Evolutionary conservation across 108 stramenopile genomes (phyloP).

Genomic region (Fragilariopsis cylindrus): DNA sequence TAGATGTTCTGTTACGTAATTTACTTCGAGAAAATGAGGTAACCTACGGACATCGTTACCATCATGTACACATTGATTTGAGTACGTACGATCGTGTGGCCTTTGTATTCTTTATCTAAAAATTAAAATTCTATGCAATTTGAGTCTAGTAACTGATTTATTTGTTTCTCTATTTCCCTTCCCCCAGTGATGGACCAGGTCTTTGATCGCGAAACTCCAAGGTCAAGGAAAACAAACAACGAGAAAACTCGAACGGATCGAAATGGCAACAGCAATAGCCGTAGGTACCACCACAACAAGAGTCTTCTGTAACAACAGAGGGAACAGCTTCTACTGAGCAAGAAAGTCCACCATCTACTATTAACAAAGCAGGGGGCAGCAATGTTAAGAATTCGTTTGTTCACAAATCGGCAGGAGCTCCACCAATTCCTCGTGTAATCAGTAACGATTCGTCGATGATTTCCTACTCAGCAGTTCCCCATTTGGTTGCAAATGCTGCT

Average conservation of each 20-base stretch:
- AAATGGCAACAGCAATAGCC: conserved; percentile 6
- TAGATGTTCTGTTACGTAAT: conserved; percentile 19
- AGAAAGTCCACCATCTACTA: conserved; percentile 3
- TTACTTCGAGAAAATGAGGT: conserved; percentile 22
- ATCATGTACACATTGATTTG: conserved; percentile 43
- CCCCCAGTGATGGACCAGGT: conserved; percentile 10
- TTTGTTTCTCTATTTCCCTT: not conserved
- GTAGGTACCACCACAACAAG: not conserved
- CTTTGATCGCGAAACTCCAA: conserved; percentile 23
- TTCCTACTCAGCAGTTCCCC: not conserved
- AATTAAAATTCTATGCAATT: conserved; percentile 15
- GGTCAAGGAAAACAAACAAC: conserved; percentile 27
- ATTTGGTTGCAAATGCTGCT: not conserved
- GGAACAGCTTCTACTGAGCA: conserved; percentile 2
- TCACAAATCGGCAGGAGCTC: not conserved
- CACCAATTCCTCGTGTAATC: conserved; percentile 23
- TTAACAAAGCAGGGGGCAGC: not conserved
- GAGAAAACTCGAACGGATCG: conserved; percentile 26
- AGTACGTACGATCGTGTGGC: not conserved
- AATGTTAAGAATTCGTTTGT: not conserved
- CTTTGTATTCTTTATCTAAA: not conserved
- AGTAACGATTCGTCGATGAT: conserved; percentile 21
- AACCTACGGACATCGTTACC: conserved; percentile 22
- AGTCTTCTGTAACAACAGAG: conserved; percentile 12
- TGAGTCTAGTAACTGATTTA: not conserved